These are phyloP conservation scores for Rhynchospora pubera DNA, from an alignment of 176 grass and related monocot genomes.

Conservation along the genomic window DNA sequence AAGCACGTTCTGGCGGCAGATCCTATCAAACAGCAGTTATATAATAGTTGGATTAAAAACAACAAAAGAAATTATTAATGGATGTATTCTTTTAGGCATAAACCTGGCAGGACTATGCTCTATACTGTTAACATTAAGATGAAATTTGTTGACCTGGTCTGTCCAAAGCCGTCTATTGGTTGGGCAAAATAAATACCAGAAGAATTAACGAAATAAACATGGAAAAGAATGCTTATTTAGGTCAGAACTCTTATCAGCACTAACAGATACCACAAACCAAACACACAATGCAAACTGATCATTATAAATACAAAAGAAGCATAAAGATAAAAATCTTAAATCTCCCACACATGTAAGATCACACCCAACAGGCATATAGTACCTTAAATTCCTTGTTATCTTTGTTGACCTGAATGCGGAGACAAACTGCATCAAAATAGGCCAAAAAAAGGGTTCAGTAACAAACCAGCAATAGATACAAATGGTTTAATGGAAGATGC, in stretches of 20 bases:
- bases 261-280: not conserved
- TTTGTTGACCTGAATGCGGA: conserved; percentile 98
- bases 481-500: not conserved
- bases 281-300: not conserved
- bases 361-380: not conserved
- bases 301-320: not conserved
- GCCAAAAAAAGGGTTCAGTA: not conserved
- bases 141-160: not conserved
- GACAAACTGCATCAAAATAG: conserved; percentile 54
- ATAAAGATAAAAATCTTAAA: not conserved
- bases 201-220: not conserved
- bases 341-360: not conserved
- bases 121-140: not conserved
- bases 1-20: conserved; percentile 62
- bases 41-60: not conserved
- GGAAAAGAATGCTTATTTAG: not conserved
- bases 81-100: not conserved
- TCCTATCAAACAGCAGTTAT: conserved; percentile 41
- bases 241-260: not conserved
- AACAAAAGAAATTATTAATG: not conserved
- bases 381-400: conserved; percentile 99
- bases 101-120: not conserved
- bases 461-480: not conserved
- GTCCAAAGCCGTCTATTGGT: not conserved
- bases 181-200: not conserved